Conservation (phyloP, 805 yeast species). For the Scheffersomyces lignosus region DNA sequence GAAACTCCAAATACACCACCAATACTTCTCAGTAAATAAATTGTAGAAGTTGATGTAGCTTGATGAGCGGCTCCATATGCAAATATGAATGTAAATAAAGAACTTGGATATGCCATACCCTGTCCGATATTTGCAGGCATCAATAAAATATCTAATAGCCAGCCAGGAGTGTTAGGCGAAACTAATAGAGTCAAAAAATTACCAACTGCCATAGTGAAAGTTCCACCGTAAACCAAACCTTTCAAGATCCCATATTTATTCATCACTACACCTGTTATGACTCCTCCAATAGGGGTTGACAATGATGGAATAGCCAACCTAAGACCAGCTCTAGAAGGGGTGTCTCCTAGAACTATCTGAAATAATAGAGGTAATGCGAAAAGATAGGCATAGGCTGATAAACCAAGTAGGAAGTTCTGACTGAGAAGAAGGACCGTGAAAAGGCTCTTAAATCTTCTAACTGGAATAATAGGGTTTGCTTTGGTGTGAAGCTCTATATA, state of each 20-base stretch:
- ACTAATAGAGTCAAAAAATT: slow-evolving; percentile 27
- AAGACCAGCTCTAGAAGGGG: slow-evolving; percentile 41
- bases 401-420: slow-evolving; percentile 37
- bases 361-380: slow-evolving; percentile 44
- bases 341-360: slow-evolving; percentile 41
- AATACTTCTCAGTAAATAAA: slow-evolving; percentile 37
- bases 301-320: slow-evolving; percentile 42
- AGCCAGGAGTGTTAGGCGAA: slow-evolving; percentile 16
- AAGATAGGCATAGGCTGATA: slow-evolving; percentile 39
- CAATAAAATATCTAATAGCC: slow-evolving; percentile 26
- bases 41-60: slow-evolving; percentile 41
- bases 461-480: slow-evolving; percentile 35
- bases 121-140: slow-evolving; percentile 40
- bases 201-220: slow-evolving; percentile 35
- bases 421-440: slow-evolving; percentile 23
- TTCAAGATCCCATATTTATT: slow-evolving; percentile 26
- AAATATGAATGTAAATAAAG: slow-evolving; percentile 37
- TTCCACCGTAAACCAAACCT: slow-evolving; percentile 31
- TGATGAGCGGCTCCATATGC: slow-evolving; percentile 29
- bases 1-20: slow-evolving; percentile 45
- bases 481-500: slow-evolving; percentile 20
- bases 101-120: slow-evolving; percentile 37
- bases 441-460: slow-evolving; percentile 19
- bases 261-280: slow-evolving; percentile 40
- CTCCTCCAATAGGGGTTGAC: slow-evolving; percentile 44